phyloP scores from a whole-genome alignment of 371 early-diverging fungal genomes.

The Lichtheimia corymbifera region DNA sequence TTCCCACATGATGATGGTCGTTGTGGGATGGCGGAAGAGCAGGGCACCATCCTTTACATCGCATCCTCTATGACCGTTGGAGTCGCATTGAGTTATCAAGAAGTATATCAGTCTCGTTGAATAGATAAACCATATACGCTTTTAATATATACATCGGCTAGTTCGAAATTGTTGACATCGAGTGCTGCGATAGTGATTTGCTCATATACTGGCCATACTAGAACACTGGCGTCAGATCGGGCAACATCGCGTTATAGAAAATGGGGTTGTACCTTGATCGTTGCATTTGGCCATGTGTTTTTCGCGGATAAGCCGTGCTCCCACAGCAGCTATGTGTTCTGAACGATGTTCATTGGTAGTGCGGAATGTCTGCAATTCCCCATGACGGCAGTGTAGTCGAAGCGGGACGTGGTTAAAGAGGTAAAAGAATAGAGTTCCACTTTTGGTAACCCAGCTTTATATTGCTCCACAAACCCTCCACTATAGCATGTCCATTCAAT shows the following conservation, averaged over 20 bases:
- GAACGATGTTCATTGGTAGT: constrained; percentile 40
- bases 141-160: constrained; percentile 7
- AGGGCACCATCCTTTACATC: too few species aligned
- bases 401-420: constrained; percentile 26
- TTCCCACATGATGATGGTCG: too few species aligned
- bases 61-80: constrained; percentile 67
- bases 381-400: constrained; percentile 33
- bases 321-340: constrained; percentile 35
- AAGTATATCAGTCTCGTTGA: not conserved
- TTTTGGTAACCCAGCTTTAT: too few species aligned
- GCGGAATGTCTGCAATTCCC: constrained; percentile 38
- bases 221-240: not conserved
- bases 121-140: not conserved
- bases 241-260: not conserved
- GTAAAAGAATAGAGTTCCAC: not conserved
- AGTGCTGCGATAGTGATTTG: constrained; percentile 80
- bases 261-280: constrained; percentile 36
- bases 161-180: constrained; percentile 67
- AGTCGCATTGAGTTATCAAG: constrained; percentile 59
- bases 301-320: constrained; percentile 40
- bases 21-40: too few species aligned
- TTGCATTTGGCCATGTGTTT: constrained; percentile 34
- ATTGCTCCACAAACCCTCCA: too few species aligned
- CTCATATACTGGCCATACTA: constrained; percentile 82
- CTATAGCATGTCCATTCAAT: too few species aligned